Evolutionary conservation across 495 filamentous ascomycete genomes (phyloP), one percentile per base, ranked within the genome.

Genomic region (Penicillium alfredii): DNA sequence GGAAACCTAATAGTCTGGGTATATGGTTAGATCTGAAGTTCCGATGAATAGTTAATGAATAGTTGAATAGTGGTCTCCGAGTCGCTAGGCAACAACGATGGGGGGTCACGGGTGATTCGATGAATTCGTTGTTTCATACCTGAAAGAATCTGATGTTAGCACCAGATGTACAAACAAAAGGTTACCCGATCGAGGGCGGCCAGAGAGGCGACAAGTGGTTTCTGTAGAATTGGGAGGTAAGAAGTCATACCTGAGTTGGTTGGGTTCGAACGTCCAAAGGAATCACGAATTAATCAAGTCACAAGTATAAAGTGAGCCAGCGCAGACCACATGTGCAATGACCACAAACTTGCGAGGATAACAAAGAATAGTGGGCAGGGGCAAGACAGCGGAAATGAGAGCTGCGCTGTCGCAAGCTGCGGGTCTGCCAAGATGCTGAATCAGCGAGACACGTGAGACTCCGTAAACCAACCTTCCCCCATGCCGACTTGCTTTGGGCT

Each of bases 351-450:
- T n/a, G n/a, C n/a, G n/a, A n/a, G n/a, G n/a, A n/a, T n/a, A n/a
- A n/a, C n/a, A 36, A 43, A 37, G 14, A 22, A 39, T 35, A 14
- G 11, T 44, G 45, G 45, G 45, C 43, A 44, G 42, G 49, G 47
- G 47, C 38, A 35, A 31, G 35, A 31, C n/a, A n/a, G n/a, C n/a
- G 47, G 39, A 45, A 44, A 40, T 36, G 44, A 51, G 44, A 44
- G 50, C 52, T 36, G 30, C 34, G 51, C 42, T 45, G 63, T 58
- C 58, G 60, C 57, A 60, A 58, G 52, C 55, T 45, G 63, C 56
- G 60, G 60, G 60, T 64, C 58, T 53, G 63, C 61, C 63, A 66
- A 66, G 63, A 34, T 40, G 50, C 35, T 60, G 56, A 56, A 34
- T 53, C 43, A 61, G 56, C 53, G 13, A n/a, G 4, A 25, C 0